Evolutionary conservation across 2,329 filamentous ascomycete genomes (phyloP).

Genomic region (Hymenoscyphus fructigenus): DNA sequence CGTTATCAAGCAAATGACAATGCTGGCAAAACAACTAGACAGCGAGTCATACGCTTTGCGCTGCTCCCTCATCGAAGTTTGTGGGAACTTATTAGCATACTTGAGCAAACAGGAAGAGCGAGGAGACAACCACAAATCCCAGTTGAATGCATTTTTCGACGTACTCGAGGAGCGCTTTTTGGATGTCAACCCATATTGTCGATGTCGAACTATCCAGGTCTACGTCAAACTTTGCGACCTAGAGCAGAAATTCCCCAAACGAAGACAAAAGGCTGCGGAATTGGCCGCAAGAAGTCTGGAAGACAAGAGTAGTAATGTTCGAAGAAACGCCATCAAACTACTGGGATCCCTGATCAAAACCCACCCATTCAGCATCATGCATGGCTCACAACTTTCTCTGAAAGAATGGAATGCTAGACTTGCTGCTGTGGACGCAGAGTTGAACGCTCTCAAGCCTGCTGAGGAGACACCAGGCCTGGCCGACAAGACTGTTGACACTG

Average conservation of each 20-base stretch:
- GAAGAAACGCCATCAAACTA: slow-evolving; percentile 91
- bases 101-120: slow-evolving; percentile 89
- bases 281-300: slow-evolving; percentile 85
- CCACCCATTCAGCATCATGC: slow-evolving; percentile 89
- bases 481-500: slow-evolving; percentile 71
- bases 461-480: slow-evolving; percentile 70
- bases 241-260: slow-evolving; percentile 94
- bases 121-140: slow-evolving; percentile 88
- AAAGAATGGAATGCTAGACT: slow-evolving; percentile 84
- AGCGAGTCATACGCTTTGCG: slow-evolving; percentile 96
- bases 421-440: slow-evolving; percentile 77
- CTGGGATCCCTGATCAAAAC: slow-evolving; percentile 86
- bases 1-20: slow-evolving; percentile 96
- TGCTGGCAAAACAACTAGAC: slow-evolving; percentile 90
- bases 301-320: slow-evolving; percentile 97
- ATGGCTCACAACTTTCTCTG: slow-evolving; percentile 79
- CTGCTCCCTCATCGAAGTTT: slow-evolving; percentile 93
- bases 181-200: slow-evolving; percentile 94
- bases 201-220: slow-evolving; percentile 88
- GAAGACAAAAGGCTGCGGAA: slow-evolving; percentile 83
- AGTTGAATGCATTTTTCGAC: slow-evolving; percentile 96
- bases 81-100: slow-evolving; percentile 89
- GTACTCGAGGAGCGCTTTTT: slow-evolving; percentile 94
- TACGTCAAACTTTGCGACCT: slow-evolving; percentile 89
- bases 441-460: slow-evolving; percentile 79